phyloP scores from a whole-genome alignment of 148 eudicot genomes.

The Rhododendron ferrugineum region DNA sequence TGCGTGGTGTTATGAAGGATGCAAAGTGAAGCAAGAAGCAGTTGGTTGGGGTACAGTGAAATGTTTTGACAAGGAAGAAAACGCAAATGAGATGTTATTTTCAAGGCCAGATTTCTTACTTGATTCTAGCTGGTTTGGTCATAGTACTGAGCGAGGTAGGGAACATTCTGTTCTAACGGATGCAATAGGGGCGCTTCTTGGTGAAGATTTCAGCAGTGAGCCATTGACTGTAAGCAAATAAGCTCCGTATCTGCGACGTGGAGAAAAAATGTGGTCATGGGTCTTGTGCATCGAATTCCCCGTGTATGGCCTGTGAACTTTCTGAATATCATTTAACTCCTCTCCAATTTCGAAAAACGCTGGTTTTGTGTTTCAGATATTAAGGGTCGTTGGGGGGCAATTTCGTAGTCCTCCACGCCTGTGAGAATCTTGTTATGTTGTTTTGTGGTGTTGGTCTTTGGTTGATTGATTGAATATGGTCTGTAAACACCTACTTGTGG shows the following conservation, averaged over 20 bases:
- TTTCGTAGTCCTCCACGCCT: not conserved
- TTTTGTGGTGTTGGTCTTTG: not conserved
- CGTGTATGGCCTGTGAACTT: constrained; percentile 18
- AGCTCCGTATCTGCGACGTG: constrained; percentile 19
- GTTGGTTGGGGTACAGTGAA: constrained; percentile 23
- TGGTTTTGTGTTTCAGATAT: not conserved
- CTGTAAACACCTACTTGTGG: not conserved
- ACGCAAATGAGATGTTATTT: constrained; percentile 27
- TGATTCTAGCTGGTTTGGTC: constrained; percentile 47
- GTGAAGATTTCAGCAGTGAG: constrained; percentile 37
- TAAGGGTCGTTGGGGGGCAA: not conserved
- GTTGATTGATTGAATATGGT: not conserved
- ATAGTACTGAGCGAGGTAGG: constrained; percentile 17
- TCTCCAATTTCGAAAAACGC: not conserved
- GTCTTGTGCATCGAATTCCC: constrained; percentile 35
- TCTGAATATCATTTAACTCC: constrained; percentile 15
- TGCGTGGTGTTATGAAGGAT: constrained; percentile 26
- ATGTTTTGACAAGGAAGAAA: constrained; percentile 29
- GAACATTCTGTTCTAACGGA: constrained; percentile 31
- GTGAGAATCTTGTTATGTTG: not conserved
- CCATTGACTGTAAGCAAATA: constrained; percentile 28
- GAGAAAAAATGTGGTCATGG: constrained; percentile 20
- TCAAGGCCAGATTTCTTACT: constrained; percentile 60
- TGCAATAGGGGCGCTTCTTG: constrained; percentile 44
- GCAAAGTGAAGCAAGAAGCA: constrained; percentile 34